phyloP scores from a whole-genome alignment of 1,284 basidiomycete genomes.

The Papiliotrema terrestris region DNA sequence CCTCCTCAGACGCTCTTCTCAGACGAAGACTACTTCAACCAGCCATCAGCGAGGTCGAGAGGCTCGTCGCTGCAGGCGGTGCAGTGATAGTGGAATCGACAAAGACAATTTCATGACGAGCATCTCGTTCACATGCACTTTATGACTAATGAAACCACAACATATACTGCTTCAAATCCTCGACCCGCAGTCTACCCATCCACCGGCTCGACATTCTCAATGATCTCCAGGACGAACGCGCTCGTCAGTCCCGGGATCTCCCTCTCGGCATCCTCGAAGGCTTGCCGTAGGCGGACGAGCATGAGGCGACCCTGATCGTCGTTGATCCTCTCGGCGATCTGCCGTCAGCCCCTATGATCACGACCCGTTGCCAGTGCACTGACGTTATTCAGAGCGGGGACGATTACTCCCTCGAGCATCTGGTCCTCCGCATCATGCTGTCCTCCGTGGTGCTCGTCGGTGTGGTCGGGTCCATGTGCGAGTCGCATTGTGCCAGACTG shows the following conservation, averaged over 20 bases:
- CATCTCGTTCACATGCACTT: neutral
- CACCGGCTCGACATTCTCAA: constrained; percentile 52
- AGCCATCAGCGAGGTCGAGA: neutral
- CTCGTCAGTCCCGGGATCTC: constrained; percentile 56
- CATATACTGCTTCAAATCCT: neutral
- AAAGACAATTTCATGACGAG: neutral
- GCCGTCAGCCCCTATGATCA: neutral
- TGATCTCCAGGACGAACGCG: constrained; percentile 52
- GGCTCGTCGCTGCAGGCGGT: neutral
- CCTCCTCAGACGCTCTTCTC: constrained; percentile 17
- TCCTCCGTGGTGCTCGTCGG: constrained; percentile 50
- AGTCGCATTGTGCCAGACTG: constrained; percentile 1
- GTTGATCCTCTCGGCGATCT: constrained; percentile 85
- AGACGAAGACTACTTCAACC: constrained; percentile 25
- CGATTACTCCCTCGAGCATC: constrained; percentile 90
- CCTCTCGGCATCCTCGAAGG: constrained; percentile 86
- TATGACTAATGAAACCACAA: neutral
- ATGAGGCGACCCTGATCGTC: constrained; percentile 80
- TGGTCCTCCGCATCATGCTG: constrained; percentile 63
- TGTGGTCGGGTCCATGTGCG: constrained; percentile 27
- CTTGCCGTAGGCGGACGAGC: constrained; percentile 75
- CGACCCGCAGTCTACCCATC: constrained; percentile 18
- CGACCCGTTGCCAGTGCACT: constrained; percentile 36
- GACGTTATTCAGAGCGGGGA: constrained; percentile 88
- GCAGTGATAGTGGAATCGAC: neutral